These are phyloP conservation scores for Emericellopsis cladophorae DNA, from an alignment of 2,329 filamentous ascomycete species.

Conservation along the genomic window DNA sequence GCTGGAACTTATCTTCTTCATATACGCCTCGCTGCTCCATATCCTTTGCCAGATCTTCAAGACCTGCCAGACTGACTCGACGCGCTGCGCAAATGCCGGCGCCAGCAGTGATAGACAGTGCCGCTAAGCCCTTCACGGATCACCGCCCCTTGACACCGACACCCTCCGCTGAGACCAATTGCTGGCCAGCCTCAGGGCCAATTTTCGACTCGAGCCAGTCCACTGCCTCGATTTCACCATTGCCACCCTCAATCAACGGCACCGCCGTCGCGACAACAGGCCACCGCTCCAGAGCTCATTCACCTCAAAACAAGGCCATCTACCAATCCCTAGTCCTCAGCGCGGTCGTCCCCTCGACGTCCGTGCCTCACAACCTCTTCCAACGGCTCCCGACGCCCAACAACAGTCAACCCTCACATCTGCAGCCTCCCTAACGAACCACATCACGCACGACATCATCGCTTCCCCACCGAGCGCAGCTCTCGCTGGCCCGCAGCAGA, in stretches of 20 bases:
- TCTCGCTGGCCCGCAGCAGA: not conserved
- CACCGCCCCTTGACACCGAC: slow-evolving; percentile 1
- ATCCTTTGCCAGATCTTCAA: too few relatives aligned
- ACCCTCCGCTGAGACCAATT: not conserved
- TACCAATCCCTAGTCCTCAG: not conserved
- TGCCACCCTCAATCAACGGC: not conserved
- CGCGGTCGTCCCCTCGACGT: slow-evolving; percentile 4
- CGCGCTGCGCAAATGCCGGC: not conserved
- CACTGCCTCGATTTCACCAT: not conserved
- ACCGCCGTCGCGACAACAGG: too few relatives aligned
- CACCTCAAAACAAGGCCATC: too few relatives aligned
- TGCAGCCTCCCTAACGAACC: slow-evolving; percentile 1
- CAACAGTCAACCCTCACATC: slow-evolving; percentile 1
- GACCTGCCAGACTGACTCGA: too few relatives aligned
- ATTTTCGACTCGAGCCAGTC: not conserved
- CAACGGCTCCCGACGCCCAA: slow-evolving; percentile 5
- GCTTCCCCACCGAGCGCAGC: not conserved
- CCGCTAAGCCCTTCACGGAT: slow-evolving; percentile 2
- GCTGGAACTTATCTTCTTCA: too few relatives aligned
- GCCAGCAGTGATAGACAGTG: not conserved
- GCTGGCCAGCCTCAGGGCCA: not conserved
- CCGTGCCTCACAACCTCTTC: slow-evolving; percentile 2
- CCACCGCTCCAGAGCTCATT: too few relatives aligned
- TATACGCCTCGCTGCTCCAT: too few relatives aligned
- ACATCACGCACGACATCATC: not conserved